Evolutionary conservation across 768 basidiomycete genomes (phyloP).

Genomic region (Obba rivulosa): DNA sequence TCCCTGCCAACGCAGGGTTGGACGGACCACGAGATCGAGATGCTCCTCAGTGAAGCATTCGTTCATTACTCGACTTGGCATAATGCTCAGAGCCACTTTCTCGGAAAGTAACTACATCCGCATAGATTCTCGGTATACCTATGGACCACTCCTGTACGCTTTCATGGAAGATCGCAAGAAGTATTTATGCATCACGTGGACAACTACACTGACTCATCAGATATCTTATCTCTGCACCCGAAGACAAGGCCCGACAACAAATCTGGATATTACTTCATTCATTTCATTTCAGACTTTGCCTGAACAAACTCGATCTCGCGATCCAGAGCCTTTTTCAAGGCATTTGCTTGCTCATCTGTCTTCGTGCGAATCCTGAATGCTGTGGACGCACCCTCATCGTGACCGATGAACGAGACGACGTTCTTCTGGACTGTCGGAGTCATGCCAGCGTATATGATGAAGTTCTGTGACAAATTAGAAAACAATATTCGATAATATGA

Average conservation of each 20-base stretch:
- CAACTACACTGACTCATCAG: constrained; percentile 4
- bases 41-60: constrained; percentile 94
- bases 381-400: constrained; percentile 52
- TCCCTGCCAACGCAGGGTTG: constrained; percentile 89
- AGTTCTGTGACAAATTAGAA: constrained; percentile 49
- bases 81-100: constrained; percentile 86
- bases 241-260: background rate
- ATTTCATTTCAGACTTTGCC: constrained; percentile 12
- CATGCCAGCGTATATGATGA: constrained; percentile 57
- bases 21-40: constrained; percentile 94
- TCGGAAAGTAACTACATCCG: constrained; percentile 36
- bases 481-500: background rate
- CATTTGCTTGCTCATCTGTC: constrained; percentile 51
- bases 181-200: constrained; percentile 12
- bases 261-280: background rate
- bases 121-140: background rate
- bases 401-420: constrained; percentile 61
- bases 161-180: constrained; percentile 3
- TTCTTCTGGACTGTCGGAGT: constrained; percentile 49
- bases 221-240: background rate
- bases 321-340: constrained; percentile 55
- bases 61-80: constrained; percentile 92
- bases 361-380: constrained; percentile 60
- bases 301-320: constrained; percentile 48
- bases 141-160: constrained; percentile 1